phyloP scores from a whole-genome alignment of 768 basidiomycete species.

The Russula emetica region DNA sequence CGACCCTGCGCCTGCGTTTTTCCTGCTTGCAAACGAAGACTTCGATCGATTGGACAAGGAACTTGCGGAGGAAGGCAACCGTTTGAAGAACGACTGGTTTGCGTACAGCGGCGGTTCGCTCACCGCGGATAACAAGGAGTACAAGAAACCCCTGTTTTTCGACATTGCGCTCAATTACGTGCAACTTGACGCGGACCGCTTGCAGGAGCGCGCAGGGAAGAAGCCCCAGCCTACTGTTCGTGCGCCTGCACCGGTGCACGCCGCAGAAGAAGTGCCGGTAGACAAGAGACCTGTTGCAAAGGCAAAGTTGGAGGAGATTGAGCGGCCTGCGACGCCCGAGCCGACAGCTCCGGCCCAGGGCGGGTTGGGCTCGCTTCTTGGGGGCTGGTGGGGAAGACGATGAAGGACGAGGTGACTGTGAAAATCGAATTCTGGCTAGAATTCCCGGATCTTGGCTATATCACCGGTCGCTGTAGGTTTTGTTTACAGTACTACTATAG shows the following conservation, averaged over 20 bases:
- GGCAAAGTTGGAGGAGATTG: constrained; percentile 54
- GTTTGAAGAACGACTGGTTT: constrained; percentile 74
- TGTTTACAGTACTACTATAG: not conserved
- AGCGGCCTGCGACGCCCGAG: constrained; percentile 48
- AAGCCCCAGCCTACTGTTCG: constrained; percentile 39
- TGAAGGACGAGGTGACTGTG: constrained; percentile 9
- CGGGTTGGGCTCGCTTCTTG: constrained; percentile 63
- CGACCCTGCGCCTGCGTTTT: constrained; percentile 45
- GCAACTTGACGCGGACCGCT: constrained; percentile 74
- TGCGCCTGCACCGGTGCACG: constrained; percentile 29
- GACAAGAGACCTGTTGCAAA: constrained; percentile 50
- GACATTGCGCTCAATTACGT: constrained; percentile 93
- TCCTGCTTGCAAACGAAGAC: constrained; percentile 44
- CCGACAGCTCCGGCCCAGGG: constrained; percentile 42
- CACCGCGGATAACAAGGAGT: constrained; percentile 41
- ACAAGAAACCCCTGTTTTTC: constrained; percentile 88
- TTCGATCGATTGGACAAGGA: constrained; percentile 51
- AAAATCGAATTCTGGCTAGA: not conserved
- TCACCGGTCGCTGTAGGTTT: not conserved
- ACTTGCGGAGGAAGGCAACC: constrained; percentile 45
- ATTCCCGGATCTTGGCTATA: not conserved
- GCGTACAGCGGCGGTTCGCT: constrained; percentile 64
- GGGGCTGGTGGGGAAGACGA: constrained; percentile 77
- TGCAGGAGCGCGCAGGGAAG: constrained; percentile 70
- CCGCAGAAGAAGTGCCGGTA: constrained; percentile 30